Evolutionary conservation across 352 stramenopile species (phyloP).

Genomic region (Thraustochytrium striatum): DNA sequence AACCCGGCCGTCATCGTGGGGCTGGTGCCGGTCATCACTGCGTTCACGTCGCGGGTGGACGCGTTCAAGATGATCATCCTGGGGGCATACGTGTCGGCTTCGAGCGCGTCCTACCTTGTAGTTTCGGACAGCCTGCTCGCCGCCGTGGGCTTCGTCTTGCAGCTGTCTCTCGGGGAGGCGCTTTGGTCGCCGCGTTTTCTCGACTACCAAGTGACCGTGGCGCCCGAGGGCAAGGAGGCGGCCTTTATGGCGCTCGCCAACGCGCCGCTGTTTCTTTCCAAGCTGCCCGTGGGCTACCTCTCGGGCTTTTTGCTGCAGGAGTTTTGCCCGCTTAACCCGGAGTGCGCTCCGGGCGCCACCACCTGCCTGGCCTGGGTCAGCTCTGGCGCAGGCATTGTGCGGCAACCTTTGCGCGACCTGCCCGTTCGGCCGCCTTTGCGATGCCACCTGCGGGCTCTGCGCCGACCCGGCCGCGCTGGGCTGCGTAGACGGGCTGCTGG

Average conservation of each 20-base stretch:
- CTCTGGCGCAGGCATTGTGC: slow-evolving; percentile 46
- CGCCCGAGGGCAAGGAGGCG: slow-evolving; percentile 60
- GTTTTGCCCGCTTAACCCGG: slow-evolving; percentile 13
- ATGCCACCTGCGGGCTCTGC: slow-evolving; percentile 26
- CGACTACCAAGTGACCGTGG: slow-evolving; percentile 64
- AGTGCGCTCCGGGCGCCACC: not conserved
- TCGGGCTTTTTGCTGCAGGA: slow-evolving; percentile 59
- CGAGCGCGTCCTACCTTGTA: slow-evolving; percentile 60
- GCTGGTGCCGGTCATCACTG: slow-evolving; percentile 62
- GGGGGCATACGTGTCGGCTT: slow-evolving; percentile 61
- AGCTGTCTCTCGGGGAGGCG: slow-evolving; percentile 64
- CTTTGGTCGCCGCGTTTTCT: slow-evolving; percentile 64
- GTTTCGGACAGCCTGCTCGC: slow-evolving; percentile 60
- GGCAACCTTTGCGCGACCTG: slow-evolving; percentile 35
- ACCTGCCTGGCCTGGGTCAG: slow-evolving; percentile 58
- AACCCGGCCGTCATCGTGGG: slow-evolving; percentile 66
- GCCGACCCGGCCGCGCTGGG: not conserved
- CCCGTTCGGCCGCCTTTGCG: not conserved
- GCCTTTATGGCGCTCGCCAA: slow-evolving; percentile 63
- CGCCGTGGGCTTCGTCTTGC: slow-evolving; percentile 60
- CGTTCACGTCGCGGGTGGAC: slow-evolving; percentile 57
- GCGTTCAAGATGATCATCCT: slow-evolving; percentile 64
- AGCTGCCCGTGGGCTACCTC: slow-evolving; percentile 63
- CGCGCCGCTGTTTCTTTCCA: slow-evolving; percentile 63
- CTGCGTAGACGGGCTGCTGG: not conserved